Evolutionary conservation across 164 flowering plant genomes (phyloP).

Genomic region (Vitis riparia): DNA sequence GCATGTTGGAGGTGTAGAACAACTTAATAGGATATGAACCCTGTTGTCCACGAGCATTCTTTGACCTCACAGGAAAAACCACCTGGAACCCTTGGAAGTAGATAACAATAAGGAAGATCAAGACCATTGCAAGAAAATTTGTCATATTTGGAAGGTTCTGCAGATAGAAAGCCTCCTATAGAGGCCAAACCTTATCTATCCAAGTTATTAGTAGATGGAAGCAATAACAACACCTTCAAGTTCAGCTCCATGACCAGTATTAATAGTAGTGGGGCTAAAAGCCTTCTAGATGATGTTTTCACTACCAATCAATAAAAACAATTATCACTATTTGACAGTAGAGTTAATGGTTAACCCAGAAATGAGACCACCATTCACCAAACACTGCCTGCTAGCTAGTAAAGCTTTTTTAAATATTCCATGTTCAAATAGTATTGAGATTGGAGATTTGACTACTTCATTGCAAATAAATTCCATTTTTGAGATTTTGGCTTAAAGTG

Average conservation of each 20-base stretch:
- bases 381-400: too few relatives aligned
- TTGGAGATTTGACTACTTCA: too few relatives aligned
- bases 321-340: background rate
- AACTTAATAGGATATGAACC: conserved; percentile 82
- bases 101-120: conserved; percentile 62
- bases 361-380: background rate
- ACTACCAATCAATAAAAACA: conserved; percentile 31
- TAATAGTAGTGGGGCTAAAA: conserved; percentile 68
- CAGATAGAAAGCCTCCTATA: conserved; percentile 70
- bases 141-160: conserved; percentile 77
- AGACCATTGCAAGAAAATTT: conserved; percentile 61
- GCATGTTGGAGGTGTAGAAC: conserved; percentile 86
- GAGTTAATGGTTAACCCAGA: background rate
- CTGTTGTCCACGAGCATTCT: conserved; percentile 81
- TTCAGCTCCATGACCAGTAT: conserved; percentile 70
- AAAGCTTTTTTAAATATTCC: too few relatives aligned
- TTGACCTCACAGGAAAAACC: conserved; percentile 69
- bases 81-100: conserved; percentile 84
- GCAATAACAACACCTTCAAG: conserved; percentile 75
- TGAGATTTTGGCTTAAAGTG: too few relatives aligned
- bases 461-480: too few relatives aligned
- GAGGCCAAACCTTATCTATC: conserved; percentile 62
- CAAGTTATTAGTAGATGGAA: conserved; percentile 62
- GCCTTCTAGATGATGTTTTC: conserved; percentile 76
- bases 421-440: too few relatives aligned